These are phyloP conservation scores for Coemansia aciculifera DNA, from an alignment of 192 early-diverging fungal species.

Conservation along the genomic window DNA sequence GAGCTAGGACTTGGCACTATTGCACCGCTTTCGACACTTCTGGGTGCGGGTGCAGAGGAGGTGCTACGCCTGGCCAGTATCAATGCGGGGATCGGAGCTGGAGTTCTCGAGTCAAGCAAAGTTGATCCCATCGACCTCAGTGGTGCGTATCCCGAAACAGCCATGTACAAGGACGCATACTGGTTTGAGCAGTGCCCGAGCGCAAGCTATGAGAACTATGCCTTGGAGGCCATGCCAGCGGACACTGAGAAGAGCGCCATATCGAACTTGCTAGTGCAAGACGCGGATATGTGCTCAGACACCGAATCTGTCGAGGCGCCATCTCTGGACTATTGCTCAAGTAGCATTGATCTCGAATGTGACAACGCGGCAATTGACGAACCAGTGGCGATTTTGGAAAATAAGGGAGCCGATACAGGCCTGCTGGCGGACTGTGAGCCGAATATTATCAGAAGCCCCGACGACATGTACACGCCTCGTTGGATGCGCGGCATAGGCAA, in stretches of 20 bases:
- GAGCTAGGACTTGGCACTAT: conserved; percentile 4
- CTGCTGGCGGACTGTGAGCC: conserved; percentile 23
- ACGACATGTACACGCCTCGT: conserved; percentile 57
- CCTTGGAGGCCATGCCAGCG: neutral
- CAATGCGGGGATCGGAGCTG: conserved; percentile 12
- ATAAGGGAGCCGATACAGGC: neutral
- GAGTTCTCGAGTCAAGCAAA: conserved; percentile 6
- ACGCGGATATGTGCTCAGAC: neutral
- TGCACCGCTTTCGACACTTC: conserved; percentile 8
- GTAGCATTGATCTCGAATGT: neutral
- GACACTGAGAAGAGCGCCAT: neutral
- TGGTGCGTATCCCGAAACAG: neutral
- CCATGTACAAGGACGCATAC: conserved; percentile 4
- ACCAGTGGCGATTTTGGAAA: neutral
- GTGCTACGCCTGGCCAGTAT: conserved; percentile 4
- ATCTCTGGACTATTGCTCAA: conserved; percentile 1
- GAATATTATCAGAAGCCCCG: conserved; percentile 31
- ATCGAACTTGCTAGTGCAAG: neutral
- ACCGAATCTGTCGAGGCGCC: neutral
- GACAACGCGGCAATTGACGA: neutral
- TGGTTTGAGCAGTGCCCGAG: neutral
- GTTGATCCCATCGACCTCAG: neutral
- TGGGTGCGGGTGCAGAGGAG: neutral
- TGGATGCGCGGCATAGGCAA: conserved; percentile 55
- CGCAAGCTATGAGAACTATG: neutral